Conservation (phyloP, 495 filamentous ascomycete genomes). For the Aspergillus nidulans region DNA sequence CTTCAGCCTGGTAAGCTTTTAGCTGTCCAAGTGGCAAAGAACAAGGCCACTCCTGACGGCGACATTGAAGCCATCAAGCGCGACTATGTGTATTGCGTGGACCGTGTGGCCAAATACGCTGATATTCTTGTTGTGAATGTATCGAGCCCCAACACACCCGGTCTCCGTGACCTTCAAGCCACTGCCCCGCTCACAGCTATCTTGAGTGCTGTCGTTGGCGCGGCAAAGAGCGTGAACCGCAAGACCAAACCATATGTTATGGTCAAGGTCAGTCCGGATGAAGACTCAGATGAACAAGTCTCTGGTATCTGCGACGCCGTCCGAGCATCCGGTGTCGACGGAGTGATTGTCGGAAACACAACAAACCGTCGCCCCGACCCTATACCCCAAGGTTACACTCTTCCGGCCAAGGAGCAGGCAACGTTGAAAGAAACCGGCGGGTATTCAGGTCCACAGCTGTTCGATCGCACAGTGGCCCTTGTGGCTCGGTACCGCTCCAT, state of each 20-base stretch:
- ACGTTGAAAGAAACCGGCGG: constrained; percentile 75
- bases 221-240: constrained; percentile 61
- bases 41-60: constrained; percentile 76
- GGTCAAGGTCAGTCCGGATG: constrained; percentile 96
- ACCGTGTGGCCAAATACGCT: constrained; percentile 75
- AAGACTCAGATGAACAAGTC: constrained; percentile 77
- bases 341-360: constrained; percentile 96
- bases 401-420: constrained; percentile 62
- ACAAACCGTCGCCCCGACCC: constrained; percentile 74
- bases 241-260: constrained; percentile 78
- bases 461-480: constrained; percentile 67
- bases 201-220: constrained; percentile 74
- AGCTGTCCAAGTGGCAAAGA: constrained; percentile 97
- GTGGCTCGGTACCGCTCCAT: constrained; percentile 73
- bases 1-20: constrained; percentile 69
- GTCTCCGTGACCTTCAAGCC: constrained; percentile 77
- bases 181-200: constrained; percentile 75
- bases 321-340: constrained; percentile 78
- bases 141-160: constrained; percentile 92
- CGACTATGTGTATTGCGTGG: constrained; percentile 85
- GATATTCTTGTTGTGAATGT: constrained; percentile 97
- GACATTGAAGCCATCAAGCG: constrained; percentile 77
- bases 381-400: constrained; percentile 56
- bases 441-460: constrained; percentile 84
- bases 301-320: constrained; percentile 84